Conservation (phyloP, 352 stramenopile species). For the Phytophthora hibernalis region DNA sequence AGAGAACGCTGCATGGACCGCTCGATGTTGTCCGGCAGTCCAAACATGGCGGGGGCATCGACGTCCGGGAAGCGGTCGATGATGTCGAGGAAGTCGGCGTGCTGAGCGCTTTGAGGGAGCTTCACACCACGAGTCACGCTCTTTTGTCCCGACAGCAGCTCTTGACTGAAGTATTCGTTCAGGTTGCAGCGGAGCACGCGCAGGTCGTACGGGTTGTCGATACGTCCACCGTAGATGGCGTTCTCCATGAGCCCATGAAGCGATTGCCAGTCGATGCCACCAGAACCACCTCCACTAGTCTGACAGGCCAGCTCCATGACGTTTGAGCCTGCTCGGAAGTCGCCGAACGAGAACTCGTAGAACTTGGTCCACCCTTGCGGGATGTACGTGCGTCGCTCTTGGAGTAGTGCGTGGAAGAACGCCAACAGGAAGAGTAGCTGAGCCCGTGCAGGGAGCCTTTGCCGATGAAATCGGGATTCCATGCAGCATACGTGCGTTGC, state of each 20-base stretch:
- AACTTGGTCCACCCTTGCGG: slow-evolving; percentile 97
- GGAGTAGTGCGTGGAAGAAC: slow-evolving; percentile 90
- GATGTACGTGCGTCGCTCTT: slow-evolving; percentile 93
- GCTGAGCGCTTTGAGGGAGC: slow-evolving; percentile 64
- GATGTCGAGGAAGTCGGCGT: slow-evolving; percentile 74
- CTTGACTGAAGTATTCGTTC: slow-evolving; percentile 84
- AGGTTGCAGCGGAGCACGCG: slow-evolving; percentile 92
- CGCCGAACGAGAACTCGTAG: slow-evolving; percentile 96
- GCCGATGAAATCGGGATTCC: slow-evolving; percentile 81
- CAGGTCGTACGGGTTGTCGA: slow-evolving; percentile 95
- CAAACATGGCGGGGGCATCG: slow-evolving; percentile 89
- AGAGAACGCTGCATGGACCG: slow-evolving; percentile 92
- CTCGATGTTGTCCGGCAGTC: slow-evolving; percentile 95
- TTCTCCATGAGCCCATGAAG: slow-evolving; percentile 96
- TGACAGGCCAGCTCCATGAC: slow-evolving; percentile 87
- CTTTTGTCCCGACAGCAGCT: slow-evolving; percentile 76
- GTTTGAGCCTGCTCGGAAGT: slow-evolving; percentile 93
- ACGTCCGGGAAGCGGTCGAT: slow-evolving; percentile 79
- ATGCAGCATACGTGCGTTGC: slow-evolving; percentile 92
- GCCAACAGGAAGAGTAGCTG: slow-evolving; percentile 91
- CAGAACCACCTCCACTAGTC: slow-evolving; percentile 28
- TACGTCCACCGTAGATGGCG: slow-evolving; percentile 94
- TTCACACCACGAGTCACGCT: slow-evolving; percentile 73
- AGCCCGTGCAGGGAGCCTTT: slow-evolving; percentile 49
- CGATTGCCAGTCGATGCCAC: slow-evolving; percentile 88